These are phyloP conservation scores for Cornus florida DNA, from an alignment of 148 eudicot species.

Conservation along the genomic window DNA sequence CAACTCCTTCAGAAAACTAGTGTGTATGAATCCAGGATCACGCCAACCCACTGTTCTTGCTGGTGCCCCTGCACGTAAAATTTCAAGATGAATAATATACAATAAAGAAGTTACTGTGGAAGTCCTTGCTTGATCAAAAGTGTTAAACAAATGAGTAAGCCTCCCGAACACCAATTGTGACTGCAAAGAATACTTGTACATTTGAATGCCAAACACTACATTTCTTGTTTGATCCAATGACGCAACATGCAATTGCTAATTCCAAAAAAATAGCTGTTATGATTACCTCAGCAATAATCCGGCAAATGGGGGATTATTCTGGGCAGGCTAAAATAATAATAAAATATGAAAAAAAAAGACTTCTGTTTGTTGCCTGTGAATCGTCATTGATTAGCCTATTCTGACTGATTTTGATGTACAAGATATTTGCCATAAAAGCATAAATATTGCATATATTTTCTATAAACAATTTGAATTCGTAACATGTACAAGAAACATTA, in stretches of 20 bases:
- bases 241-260: neutral
- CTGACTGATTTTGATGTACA: neutral
- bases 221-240: neutral
- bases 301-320: no score
- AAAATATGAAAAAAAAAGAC: neutral
- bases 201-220: neutral
- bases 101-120: neutral
- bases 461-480: no score
- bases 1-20: slow-evolving; percentile 51
- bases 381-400: neutral
- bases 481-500: no score
- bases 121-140: neutral
- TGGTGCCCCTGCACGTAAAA: slow-evolving; percentile 51
- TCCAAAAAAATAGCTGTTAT: no score
- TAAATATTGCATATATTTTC: no score
- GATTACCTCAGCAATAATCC: no score
- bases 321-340: no score
- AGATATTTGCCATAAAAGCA: no score
- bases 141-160: neutral
- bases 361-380: neutral
- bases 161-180: slow-evolving; percentile 1
- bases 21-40: slow-evolving; percentile 66
- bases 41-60: slow-evolving; percentile 76
- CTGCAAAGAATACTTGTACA: neutral
- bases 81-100: neutral